A percentile compares a stretch with the other conserved stretches of the same genome.
phyloP scores from a whole-genome alignment of 2,329 filamentous ascomycete genomes.

The Talaromyces sp. region DNA sequence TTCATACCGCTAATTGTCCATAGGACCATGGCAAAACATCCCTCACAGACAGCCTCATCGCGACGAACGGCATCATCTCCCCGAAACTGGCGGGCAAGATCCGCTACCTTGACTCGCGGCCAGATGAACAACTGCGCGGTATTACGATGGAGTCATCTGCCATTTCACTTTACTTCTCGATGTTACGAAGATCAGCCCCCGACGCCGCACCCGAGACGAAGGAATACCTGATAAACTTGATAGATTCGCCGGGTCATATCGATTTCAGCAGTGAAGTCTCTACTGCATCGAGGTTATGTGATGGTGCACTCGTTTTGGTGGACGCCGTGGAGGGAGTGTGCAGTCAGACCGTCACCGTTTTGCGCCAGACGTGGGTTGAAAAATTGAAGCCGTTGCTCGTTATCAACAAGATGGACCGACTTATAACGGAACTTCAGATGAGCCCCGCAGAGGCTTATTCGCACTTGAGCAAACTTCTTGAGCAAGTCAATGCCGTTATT shows the following conservation, averaged over 20 bases:
- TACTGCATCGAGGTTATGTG: conserved; percentile 87
- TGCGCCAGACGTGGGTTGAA: conserved; percentile 92
- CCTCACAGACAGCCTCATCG: conserved; percentile 89
- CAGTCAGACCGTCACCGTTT: conserved; percentile 95
- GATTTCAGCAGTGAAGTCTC: conserved; percentile 99
- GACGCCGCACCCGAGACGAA: conserved; percentile 68
- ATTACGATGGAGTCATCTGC: conserved; percentile 99
- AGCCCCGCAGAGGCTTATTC: conserved; percentile 83
- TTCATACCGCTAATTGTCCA: conserved; percentile 16
- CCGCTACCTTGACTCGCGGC: conserved; percentile 91
- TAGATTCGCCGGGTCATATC: conserved; percentile 96
- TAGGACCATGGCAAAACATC: conserved; percentile 97
- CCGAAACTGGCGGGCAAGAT: conserved; percentile 97
- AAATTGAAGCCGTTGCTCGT: conserved; percentile 91
- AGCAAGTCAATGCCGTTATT: conserved; percentile 95
- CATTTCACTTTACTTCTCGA: conserved; percentile 93
- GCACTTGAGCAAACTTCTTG: conserved; percentile 82
- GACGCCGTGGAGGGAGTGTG: conserved; percentile 98
- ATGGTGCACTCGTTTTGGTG: conserved; percentile 89
- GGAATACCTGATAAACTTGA: conserved; percentile 94
- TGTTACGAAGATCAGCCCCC: conserved; percentile 69
- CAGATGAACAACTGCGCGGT: conserved; percentile 90
- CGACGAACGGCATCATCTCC: conserved; percentile 98
- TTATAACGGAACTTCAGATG: conserved; percentile 93
- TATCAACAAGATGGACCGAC: conserved; percentile 96